Percentiles rank a stretch among this genome's conserved stretches.
phyloP scores from a whole-genome alignment of 169 alveolate species.

The Pseudocohnilembus persalinus region DNA sequence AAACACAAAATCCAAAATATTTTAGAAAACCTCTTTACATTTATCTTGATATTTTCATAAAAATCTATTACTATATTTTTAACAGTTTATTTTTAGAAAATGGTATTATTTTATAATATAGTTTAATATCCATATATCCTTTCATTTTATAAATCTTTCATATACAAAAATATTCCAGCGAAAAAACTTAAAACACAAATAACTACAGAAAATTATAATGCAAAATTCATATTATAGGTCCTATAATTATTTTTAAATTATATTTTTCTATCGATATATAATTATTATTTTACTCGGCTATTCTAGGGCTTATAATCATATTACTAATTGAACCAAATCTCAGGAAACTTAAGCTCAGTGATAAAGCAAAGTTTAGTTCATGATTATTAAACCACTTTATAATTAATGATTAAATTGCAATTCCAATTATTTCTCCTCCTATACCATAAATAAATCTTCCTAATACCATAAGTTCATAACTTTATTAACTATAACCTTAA shows the following conservation, averaged over 20 bases:
- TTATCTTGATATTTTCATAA: neutral
- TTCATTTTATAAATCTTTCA: neutral
- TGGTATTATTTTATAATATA: too few species aligned
- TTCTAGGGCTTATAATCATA: slow-evolving; percentile 37
- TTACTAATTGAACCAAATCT: slow-evolving; percentile 38
- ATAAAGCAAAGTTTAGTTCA: slow-evolving; percentile 40
- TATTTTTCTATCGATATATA: neutral
- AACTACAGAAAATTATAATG: slow-evolving; percentile 23
- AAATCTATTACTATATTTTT: neutral
- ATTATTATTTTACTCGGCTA: slow-evolving; percentile 22
- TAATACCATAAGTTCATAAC: slow-evolving; percentile 30
- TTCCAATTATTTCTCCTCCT: slow-evolving; percentile 42
- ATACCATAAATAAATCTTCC: slow-evolving; percentile 48
- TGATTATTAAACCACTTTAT: slow-evolving; percentile 39
- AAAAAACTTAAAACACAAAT: slow-evolving; percentile 16
- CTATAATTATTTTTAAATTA: neutral
- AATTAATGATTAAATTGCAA: slow-evolving; percentile 21
- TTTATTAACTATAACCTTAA: slow-evolving; percentile 16
- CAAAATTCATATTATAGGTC: slow-evolving; percentile 16
- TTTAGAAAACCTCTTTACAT: neutral
- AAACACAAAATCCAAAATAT: slow-evolving; percentile 34
- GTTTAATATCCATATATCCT: neutral
- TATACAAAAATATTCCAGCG: slow-evolving; percentile 15
- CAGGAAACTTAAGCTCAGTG: slow-evolving; percentile 34
- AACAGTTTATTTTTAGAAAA: too few species aligned